A percentile compares a stretch with the other conserved stretches of the same genome.
Evolutionary conservation across 176 grass and related monocot species (phyloP).

Genomic region (Rhipidocladum racemiflorum): DNA sequence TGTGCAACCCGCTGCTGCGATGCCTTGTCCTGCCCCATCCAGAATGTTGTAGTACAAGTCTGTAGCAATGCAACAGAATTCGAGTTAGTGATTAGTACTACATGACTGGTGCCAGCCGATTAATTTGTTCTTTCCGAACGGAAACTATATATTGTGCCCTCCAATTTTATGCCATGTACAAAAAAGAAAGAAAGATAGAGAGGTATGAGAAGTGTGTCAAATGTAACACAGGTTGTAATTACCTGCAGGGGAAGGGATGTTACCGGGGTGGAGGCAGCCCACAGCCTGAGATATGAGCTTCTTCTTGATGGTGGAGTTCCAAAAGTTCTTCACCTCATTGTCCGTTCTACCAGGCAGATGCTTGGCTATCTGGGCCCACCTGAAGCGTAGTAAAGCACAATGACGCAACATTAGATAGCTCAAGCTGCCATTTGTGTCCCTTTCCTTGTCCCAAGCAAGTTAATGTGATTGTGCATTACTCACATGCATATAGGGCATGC

Average conservation of each 20-base stretch:
- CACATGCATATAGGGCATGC: constrained; percentile 18
- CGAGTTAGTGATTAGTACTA: constrained; percentile 4
- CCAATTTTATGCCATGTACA: background rate
- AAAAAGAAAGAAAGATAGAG: background rate
- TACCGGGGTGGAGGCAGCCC: constrained; percentile 48
- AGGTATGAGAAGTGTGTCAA: background rate
- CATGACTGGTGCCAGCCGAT: background rate
- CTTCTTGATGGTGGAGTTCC: constrained; percentile 99
- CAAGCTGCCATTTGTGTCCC: background rate
- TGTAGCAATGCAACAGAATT: constrained; percentile 21
- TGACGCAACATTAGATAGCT: background rate
- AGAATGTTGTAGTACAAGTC: constrained; percentile 67
- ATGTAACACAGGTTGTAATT: background rate
- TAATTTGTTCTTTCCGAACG: background rate
- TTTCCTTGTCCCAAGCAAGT: constrained; percentile 21
- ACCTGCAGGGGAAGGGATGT: constrained; percentile 35
- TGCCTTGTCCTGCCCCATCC: constrained; percentile 41
- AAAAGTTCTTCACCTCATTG: constrained; percentile 99
- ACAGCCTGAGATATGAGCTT: constrained; percentile 79
- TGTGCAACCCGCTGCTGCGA: constrained; percentile 27
- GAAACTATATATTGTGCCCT: background rate
- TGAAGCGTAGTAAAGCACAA: constrained; percentile 30
- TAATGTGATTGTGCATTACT: constrained; percentile 21
- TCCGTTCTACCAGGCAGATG: constrained; percentile 95
- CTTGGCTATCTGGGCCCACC: constrained; percentile 98